Conservation (phyloP, 805 yeast genomes). For the Wickerhamiella dianesei region DNA sequence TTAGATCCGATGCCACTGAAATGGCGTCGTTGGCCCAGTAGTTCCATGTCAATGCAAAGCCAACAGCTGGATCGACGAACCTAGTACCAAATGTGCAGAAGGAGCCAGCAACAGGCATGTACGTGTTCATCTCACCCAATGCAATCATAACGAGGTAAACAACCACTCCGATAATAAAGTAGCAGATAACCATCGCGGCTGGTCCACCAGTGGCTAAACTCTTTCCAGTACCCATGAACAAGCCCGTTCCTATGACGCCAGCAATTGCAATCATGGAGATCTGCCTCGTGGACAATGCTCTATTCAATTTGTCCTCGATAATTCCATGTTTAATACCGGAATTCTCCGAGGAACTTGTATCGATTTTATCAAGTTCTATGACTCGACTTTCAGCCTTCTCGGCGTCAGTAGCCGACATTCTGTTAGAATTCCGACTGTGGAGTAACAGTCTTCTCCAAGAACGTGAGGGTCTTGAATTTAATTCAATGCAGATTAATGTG, state of each 20-base stretch:
- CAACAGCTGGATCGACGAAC: conserved; percentile 38
- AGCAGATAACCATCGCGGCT: conserved; percentile 38
- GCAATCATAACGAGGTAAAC: conserved; percentile 41
- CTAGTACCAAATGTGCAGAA: conserved; percentile 38
- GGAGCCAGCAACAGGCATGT: conserved; percentile 41
- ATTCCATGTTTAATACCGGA: neutral
- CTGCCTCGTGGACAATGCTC: conserved; percentile 30
- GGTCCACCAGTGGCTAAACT: conserved; percentile 40
- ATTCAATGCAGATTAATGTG: too few relatives aligned
- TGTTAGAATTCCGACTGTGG: too few relatives aligned
- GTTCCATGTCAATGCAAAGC: conserved; percentile 38
- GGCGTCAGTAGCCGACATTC: neutral
- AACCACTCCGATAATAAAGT: conserved; percentile 35
- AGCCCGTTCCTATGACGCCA: conserved; percentile 64
- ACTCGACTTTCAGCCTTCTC: neutral
- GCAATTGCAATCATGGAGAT: conserved; percentile 63
- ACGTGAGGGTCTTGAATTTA: too few relatives aligned
- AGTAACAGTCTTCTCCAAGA: too few relatives aligned
- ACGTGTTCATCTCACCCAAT: conserved; percentile 45
- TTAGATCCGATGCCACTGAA: conserved; percentile 36
- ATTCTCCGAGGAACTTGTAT: neutral
- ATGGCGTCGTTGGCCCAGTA: conserved; percentile 42
- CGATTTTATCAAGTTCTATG: neutral
- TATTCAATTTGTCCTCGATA: conserved; percentile 14
- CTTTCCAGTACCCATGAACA: conserved; percentile 38